These are phyloP conservation scores for Poa pratensis DNA, from an alignment of 176 grass and related monocot genomes.

Conservation along the genomic window DNA sequence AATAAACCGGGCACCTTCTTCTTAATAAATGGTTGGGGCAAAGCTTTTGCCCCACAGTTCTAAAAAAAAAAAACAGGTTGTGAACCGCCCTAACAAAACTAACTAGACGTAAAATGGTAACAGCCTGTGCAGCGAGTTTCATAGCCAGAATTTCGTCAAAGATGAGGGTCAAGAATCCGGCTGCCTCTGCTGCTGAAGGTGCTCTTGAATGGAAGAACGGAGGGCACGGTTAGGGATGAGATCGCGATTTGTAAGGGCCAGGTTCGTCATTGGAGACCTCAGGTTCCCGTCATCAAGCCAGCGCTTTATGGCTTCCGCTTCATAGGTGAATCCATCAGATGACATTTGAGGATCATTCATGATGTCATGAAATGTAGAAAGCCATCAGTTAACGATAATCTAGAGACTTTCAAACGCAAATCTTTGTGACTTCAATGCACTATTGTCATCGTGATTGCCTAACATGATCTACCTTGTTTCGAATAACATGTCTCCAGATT, in stretches of 20 bases:
- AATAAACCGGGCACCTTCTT: no score
- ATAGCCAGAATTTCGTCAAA: no score
- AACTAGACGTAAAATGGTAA: no score
- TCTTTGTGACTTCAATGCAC: background rate
- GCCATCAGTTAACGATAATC: background rate
- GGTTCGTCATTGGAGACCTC: conserved; percentile 57
- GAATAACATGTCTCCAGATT: no score
- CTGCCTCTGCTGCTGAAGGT: no score
- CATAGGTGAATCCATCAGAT: conserved; percentile 56
- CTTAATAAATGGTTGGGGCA: no score
- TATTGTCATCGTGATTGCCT: background rate
- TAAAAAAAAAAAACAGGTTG: no score
- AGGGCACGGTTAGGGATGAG: conserved; percentile 57
- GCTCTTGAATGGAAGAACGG: no score
- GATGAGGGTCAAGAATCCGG: no score
- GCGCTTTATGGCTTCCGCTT: conserved; percentile 48
- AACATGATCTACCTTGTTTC: background rate
- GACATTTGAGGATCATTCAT: conserved; percentile 53
- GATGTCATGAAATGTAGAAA: conserved; percentile 41
- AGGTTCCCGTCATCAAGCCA: conserved; percentile 45
- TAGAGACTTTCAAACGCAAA: background rate
- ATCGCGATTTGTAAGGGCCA: conserved; percentile 29
- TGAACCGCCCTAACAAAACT: background rate
- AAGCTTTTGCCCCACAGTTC: no score
- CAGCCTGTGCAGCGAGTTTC: background rate